These are phyloP conservation scores for Salvia sclarea DNA, from an alignment of 305 asterid species.

Conservation along the genomic window DNA sequence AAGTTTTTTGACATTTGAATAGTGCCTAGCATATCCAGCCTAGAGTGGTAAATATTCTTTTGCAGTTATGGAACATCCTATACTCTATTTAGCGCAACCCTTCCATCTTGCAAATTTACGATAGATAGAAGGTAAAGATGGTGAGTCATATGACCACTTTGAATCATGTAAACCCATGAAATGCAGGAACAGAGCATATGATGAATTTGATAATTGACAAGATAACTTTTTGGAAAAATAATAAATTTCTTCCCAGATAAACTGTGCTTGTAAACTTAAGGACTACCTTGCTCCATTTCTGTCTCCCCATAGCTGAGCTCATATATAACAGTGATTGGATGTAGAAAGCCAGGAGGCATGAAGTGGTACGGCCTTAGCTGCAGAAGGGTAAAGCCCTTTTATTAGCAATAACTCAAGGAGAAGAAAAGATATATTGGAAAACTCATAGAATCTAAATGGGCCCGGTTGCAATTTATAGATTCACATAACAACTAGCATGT, in stretches of 20 bases:
- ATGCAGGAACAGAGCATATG: conserved; percentile 8
- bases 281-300: conserved; percentile 87
- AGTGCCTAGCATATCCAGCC: conserved; percentile 10
- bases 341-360: conserved; percentile 71
- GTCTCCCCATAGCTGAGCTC: conserved; percentile 91
- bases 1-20: conserved; percentile 9
- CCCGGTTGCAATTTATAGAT: not conserved
- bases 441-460: conserved; percentile 1
- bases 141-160: not conserved
- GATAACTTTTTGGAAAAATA: conserved; percentile 13
- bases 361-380: conserved; percentile 85
- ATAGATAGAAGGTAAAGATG: conserved; percentile 1
- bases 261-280: conserved; percentile 16
- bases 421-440: conserved; percentile 6
- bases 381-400: conserved; percentile 34
- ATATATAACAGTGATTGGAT: conserved; percentile 71
- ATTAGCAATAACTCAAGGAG: conserved; percentile 20
- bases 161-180: conserved; percentile 13
- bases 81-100: not conserved
- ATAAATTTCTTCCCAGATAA: conserved; percentile 16
- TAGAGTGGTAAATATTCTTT: not conserved
- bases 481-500: conserved; percentile 8
- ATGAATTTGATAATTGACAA: conserved; percentile 18
- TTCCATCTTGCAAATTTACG: conserved; percentile 25
- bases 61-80: conserved; percentile 1